Evolutionary conservation across 345 rosid species (phyloP), one percentile per base, ranked within the genome.

Genomic region (Tarenaya hassleriana): DNA sequence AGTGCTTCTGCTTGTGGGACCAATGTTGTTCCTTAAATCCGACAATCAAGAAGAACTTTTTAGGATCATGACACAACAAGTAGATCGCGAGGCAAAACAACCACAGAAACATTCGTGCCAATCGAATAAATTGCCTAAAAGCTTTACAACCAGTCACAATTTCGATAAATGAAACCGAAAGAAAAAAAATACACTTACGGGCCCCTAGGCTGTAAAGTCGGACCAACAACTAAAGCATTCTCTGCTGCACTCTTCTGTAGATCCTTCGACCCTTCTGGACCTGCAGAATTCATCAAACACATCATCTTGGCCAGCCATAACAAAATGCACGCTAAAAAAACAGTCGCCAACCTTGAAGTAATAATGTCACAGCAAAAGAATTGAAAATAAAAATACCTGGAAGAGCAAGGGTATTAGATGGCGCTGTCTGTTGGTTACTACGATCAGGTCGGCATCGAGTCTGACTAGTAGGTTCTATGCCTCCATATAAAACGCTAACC

Each of bases 211-310:
- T 75, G 92, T 43, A 77, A 10, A 69, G 92, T 78, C 55, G 95
- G 98, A 70, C 95, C 98, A 68, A 81, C 83, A 62, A 73, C 74
- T 45, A 85, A 57, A 42, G 95, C 79, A 71, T 65, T 92, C 61
- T 77, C 88, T 31, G 72, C 53, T 42, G 69, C 80, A 48, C 70
- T 62, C 74, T 73, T 77, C 14, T 64, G 79, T n/a, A 66, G 34
- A 72, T 61, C 72, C 60, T 63, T 72, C 31, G 90, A 74, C 53
- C 67, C 78, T 63, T 68, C 86, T 19, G 84, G 73, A 51, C 94
- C 96, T 91, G 64, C 61, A 79, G 13, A 56, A 31, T 12, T 49
- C 43, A 52, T 24, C 10, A 10, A 53, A 29, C 45, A 48, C 27
- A 31, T 17, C 20, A 52, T 1, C 9, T n/a, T 49, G 20, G 37